phyloP scores from a whole-genome alignment of 2,329 filamentous ascomycete genomes.

The Grosmannia penicillata region DNA sequence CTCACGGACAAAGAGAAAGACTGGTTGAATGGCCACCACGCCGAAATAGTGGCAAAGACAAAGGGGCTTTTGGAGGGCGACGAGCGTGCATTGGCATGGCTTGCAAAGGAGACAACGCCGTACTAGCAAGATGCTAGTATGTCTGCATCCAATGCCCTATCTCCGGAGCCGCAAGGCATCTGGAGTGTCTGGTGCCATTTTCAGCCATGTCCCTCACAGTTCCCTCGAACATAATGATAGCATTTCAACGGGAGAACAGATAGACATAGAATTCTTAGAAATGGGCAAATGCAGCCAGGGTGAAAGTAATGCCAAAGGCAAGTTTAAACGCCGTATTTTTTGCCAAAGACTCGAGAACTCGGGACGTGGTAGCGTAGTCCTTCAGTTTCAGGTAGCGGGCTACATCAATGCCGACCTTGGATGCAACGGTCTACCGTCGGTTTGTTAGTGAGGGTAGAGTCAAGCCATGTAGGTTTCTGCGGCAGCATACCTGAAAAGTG shows the following conservation, averaged over 20 bases:
- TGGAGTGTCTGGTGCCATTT: no score
- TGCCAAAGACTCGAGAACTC: constrained; percentile 33
- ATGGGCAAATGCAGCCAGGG: constrained; percentile 49
- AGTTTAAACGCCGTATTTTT: constrained; percentile 50
- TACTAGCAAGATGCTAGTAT: no score
- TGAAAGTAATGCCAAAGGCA: constrained; percentile 59
- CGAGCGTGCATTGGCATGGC: constrained; percentile 58
- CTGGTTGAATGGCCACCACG: constrained; percentile 81
- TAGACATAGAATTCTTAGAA: no score
- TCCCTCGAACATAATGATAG: no score
- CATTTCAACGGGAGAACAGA: no score
- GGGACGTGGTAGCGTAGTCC: constrained; percentile 21
- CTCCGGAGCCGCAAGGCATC: no score
- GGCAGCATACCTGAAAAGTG: constrained; percentile 39
- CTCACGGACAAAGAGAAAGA: constrained; percentile 60
- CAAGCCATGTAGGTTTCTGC: background rate
- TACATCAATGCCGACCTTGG: constrained; percentile 26
- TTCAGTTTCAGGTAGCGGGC: constrained; percentile 21
- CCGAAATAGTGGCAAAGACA: constrained; percentile 70
- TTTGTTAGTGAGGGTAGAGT: background rate
- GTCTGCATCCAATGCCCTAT: no score
- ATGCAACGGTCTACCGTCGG: constrained; percentile 18
- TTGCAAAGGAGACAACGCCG: constrained; percentile 71
- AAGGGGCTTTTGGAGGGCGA: constrained; percentile 61
- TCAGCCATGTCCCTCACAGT: no score